Conservation (phyloP, 306 rosid species). For the Oxytropis ochrocephala region DNA sequence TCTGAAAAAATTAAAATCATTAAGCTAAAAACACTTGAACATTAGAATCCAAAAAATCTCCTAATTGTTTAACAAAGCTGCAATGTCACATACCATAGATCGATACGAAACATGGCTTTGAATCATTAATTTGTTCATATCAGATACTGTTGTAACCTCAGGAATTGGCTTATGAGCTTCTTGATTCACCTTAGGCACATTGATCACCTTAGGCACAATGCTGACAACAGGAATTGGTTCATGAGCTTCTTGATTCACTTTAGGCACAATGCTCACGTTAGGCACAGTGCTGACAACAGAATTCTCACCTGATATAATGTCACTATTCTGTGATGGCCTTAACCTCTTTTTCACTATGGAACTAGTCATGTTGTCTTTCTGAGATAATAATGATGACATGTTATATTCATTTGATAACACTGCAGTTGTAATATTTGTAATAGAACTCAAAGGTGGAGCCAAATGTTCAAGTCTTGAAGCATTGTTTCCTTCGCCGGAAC, state of each 20-base stretch:
- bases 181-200: conserved; percentile 12
- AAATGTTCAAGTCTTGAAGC: conserved; percentile 7
- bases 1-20: conserved; percentile 31
- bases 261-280: conserved; percentile 22
- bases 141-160: conserved; percentile 51
- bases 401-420: conserved; percentile 16
- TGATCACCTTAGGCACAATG: no score
- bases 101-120: conserved; percentile 41
- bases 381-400: conserved; percentile 15
- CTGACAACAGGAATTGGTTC: conserved; percentile 23
- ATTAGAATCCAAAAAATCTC: not conserved
- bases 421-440: conserved; percentile 12
- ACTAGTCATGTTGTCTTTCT: conserved; percentile 8
- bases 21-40: conserved; percentile 1
- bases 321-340: conserved; percentile 20
- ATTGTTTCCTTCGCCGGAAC: conserved; percentile 18
- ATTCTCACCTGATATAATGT: conserved; percentile 1
- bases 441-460: not conserved
- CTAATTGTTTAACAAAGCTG: not conserved
- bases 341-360: conserved; percentile 17
- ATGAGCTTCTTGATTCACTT: conserved; percentile 19
- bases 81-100: conserved; percentile 43
- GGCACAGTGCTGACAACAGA: conserved; percentile 27
- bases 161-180: conserved; percentile 25
- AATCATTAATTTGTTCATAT: conserved; percentile 56